These are phyloP conservation scores for Paramecium primaurelia DNA, from an alignment of 73 alveolate genomes.

Conservation along the genomic window DNA sequence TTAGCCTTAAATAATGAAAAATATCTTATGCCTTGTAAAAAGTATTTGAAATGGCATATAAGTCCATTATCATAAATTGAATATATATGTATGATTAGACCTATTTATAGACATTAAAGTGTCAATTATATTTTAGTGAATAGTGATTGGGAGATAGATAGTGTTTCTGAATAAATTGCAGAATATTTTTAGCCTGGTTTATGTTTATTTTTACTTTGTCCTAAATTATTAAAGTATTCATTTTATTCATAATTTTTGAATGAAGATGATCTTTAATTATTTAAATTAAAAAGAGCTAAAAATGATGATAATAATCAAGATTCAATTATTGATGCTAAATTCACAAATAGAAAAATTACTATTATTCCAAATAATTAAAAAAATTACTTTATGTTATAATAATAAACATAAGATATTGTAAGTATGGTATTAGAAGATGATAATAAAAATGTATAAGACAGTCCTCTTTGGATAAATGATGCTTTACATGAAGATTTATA, in stretches of 20 bases:
- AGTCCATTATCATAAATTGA: background rate
- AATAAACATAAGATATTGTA: background rate
- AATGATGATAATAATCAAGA: background rate
- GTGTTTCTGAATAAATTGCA: background rate
- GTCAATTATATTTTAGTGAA: background rate
- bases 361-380: background rate
- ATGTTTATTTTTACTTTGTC: background rate
- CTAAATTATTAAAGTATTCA: background rate
- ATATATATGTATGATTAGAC: background rate
- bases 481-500: background rate
- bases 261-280: background rate
- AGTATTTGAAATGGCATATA: background rate
- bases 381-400: background rate
- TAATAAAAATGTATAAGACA: background rate
- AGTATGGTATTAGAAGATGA: background rate
- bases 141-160: background rate
- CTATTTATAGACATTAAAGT: background rate
- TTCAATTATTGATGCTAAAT: background rate
- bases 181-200: background rate
- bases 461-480: background rate
- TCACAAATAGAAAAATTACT: background rate
- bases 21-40: background rate
- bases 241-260: background rate
- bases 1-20: background rate
- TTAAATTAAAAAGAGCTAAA: background rate